Base-by-base conservation (phyloP, 2,329 filamentous ascomycete genomes). In the Aschersonia sp. region DNA sequence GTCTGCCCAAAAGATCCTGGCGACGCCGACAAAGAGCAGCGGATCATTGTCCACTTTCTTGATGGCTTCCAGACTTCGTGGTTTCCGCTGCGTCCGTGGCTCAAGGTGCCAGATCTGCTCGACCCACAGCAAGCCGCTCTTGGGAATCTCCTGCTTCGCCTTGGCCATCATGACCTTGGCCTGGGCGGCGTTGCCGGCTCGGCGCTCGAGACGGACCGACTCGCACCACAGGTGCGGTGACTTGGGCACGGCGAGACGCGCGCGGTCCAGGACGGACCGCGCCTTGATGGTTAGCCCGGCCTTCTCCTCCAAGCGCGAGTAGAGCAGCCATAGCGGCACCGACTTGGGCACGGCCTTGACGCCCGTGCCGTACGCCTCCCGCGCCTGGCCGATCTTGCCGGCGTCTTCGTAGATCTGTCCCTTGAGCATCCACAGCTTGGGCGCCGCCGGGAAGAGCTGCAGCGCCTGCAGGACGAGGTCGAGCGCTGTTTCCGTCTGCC, bases 391-490 rank as follows among this genome's bases (percentile, higher is more conserved):
- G 11, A 84, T 68, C 67, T 87, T 88, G 56, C 78, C 81, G 44
- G 88, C 75, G 42, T 81, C 76, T 60, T 96, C 85, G 71, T 98
- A 98, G 52, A 97, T 92, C 61, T 98, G 92, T 0, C 94, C 92
- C 67, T 98, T 98, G 71, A 95, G 86, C 85, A 97, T 96, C 83
- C 90, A 96, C 30, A 98, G 74, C 66, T 97, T 97, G 46, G 87
- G 76, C 10, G 84, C 79, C 43, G 81, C 78, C 1, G 92, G 90
- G 68, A 94, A 98, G 8, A 87, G 75, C 54, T 89, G 83, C 37
- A 98, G 70, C 1, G 84, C 92, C 60, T 94, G 83, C 50, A 89
- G 87, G 42, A 86, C 86, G 9, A 98, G 79, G 57, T 94, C 85
- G 11, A 98, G 74, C 0, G 92, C 89, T 1, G 81, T 79, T 44